Percentiles rank a stretch among this genome's conserved stretches.
Conservation (phyloP, 2,329 filamentous ascomycete species). For the Hymenoscyphus occultus region DNA sequence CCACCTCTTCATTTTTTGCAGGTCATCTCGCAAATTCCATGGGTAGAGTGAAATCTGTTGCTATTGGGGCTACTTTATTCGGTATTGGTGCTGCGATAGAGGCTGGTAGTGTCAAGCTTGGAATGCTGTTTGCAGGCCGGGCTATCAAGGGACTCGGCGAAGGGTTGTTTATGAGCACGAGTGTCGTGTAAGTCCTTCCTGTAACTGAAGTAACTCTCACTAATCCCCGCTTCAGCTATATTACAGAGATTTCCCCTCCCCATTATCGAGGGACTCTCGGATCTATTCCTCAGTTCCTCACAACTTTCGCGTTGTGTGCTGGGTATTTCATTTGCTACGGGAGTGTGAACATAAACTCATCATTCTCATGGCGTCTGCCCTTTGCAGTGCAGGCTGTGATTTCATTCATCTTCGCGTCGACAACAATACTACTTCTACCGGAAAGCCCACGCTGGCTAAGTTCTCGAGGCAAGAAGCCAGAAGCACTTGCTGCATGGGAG, state of each 20-base stretch:
- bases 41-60: constrained; percentile 49
- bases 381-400: constrained; percentile 48
- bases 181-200: constrained; percentile 43
- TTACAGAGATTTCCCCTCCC: constrained; percentile 58
- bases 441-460: constrained; percentile 59
- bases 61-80: constrained; percentile 51
- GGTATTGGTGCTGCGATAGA: constrained; percentile 52
- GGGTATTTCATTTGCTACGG: constrained; percentile 63
- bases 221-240: constrained; percentile 40
- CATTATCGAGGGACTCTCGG: constrained; percentile 49
- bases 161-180: constrained; percentile 55
- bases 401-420: constrained; percentile 40
- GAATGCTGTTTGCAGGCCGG: constrained; percentile 54
- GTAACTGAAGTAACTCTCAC: neutral
- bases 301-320: constrained; percentile 47
- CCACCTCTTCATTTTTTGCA: constrained; percentile 55
- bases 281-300: constrained; percentile 51
- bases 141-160: constrained; percentile 57
- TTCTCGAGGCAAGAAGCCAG: constrained; percentile 43
- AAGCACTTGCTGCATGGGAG: constrained; percentile 44
- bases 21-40: constrained; percentile 51
- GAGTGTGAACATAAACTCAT: constrained; percentile 44
- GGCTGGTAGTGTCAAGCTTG: constrained; percentile 44
- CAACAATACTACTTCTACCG: constrained; percentile 44
- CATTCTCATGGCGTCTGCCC: constrained; percentile 55